Percentiles rank a stretch among this genome's conserved stretches.
Conservation (phyloP, 805 yeast species). For the Phaffomyces opuntiae region DNA sequence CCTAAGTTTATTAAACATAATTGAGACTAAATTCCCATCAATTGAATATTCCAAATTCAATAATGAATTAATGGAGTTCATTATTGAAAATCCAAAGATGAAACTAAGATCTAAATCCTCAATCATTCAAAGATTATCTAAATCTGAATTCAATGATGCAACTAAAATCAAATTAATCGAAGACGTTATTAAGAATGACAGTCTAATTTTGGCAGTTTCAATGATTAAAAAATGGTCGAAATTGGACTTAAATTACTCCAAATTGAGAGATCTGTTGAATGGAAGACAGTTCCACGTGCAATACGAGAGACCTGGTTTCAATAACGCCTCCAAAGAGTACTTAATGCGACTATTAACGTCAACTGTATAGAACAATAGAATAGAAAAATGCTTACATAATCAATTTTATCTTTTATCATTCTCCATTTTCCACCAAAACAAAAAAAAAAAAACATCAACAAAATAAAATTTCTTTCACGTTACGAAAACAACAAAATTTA, state of each 20-base stretch:
- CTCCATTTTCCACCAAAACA: too few relatives aligned
- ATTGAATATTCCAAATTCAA: neutral
- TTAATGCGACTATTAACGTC: neutral
- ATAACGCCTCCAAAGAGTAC: neutral
- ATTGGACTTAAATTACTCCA: neutral
- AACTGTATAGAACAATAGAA: neutral
- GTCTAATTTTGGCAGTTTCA: slow-evolving; percentile 1
- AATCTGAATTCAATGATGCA: neutral
- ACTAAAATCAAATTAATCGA: neutral
- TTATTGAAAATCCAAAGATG: neutral
- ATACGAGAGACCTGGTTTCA: neutral
- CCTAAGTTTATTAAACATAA: neutral
- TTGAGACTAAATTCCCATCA: neutral
- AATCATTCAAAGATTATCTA: neutral
- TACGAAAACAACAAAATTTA: too few relatives aligned
- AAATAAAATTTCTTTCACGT: too few relatives aligned
- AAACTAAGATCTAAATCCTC: neutral
- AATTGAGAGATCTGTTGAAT: neutral
- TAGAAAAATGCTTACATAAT: too few relatives aligned
- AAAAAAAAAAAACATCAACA: too few relatives aligned
- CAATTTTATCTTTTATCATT: too few relatives aligned
- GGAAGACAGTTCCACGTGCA: too few relatives aligned
- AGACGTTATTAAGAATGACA: neutral
- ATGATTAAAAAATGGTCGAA: neutral
- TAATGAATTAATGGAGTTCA: neutral